These are phyloP conservation scores for Cordyceps tenuipes DNA, from an alignment of 2,329 filamentous ascomycete species.

Conservation along the genomic window DNA sequence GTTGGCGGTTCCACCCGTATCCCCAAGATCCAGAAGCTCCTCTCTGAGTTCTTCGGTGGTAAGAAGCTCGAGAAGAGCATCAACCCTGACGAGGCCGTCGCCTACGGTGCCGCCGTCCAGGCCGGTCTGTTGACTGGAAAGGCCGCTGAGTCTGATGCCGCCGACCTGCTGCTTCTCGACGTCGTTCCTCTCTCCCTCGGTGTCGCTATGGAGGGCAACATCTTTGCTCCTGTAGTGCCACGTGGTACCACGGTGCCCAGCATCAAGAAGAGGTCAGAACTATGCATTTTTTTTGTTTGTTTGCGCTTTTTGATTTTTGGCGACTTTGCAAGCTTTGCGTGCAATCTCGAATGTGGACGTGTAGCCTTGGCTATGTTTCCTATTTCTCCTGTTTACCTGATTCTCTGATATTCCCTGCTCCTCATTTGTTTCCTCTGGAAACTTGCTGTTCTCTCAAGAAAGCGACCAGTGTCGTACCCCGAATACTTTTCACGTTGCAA, in stretches of 20 bases:
- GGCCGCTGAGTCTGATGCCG: slow-evolving; percentile 89
- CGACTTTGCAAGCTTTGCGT: not conserved
- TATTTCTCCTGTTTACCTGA: too few relatives aligned
- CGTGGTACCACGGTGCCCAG: slow-evolving; percentile 69
- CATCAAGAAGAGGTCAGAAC: slow-evolving; percentile 57
- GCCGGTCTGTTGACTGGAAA: slow-evolving; percentile 98
- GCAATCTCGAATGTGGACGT: not conserved
- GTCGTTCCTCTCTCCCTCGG: slow-evolving; percentile 93
- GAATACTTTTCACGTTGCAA: not conserved
- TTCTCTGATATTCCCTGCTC: not conserved
- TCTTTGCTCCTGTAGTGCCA: slow-evolving; percentile 88
- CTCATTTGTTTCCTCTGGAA: not conserved
- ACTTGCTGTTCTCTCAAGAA: too few relatives aligned
- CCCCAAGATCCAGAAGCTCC: slow-evolving; percentile 88
- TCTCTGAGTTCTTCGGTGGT: slow-evolving; percentile 90
- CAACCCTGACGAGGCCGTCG: slow-evolving; percentile 98
- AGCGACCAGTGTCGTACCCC: too few relatives aligned
- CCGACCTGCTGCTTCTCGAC: slow-evolving; percentile 90
- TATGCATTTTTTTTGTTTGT: not conserved
- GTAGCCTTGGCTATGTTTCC: not conserved
- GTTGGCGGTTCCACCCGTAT: slow-evolving; percentile 99
- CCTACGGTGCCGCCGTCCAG: slow-evolving; percentile 94
- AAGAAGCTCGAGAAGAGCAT: slow-evolving; percentile 99
- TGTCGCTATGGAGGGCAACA: slow-evolving; percentile 99
- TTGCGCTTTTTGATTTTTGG: not conserved